These are phyloP conservation scores for Xanthoconium separans DNA, from an alignment of 1,284 basidiomycete genomes.

Conservation along the genomic window DNA sequence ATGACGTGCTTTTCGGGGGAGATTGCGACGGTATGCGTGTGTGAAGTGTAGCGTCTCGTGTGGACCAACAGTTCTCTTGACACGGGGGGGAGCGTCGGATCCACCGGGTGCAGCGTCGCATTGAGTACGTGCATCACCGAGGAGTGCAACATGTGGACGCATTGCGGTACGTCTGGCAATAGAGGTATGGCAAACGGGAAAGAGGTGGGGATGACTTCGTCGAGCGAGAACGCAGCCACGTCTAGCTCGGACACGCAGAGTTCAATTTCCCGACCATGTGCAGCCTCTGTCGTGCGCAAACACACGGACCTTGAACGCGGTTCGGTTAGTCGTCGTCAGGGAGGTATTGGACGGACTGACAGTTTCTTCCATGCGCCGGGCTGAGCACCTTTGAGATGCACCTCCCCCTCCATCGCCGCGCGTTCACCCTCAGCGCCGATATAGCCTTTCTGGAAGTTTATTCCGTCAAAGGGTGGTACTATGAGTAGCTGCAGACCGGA, in stretches of 20 bases:
- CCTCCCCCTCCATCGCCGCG: slow-evolving; percentile 78
- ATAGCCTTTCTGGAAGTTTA: slow-evolving; percentile 78
- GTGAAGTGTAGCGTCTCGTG: slow-evolving; percentile 70
- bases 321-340: slow-evolving; percentile 9
- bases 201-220: slow-evolving; percentile 50
- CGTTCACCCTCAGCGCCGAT: slow-evolving; percentile 75
- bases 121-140: slow-evolving; percentile 64
- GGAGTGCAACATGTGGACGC: slow-evolving; percentile 67
- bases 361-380: slow-evolving; percentile 61
- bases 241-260: slow-evolving; percentile 54
- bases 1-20: slow-evolving; percentile 59
- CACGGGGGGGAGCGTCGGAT: slow-evolving; percentile 40
- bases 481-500: slow-evolving; percentile 59
- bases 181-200: slow-evolving; percentile 78
- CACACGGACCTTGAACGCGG: slow-evolving; percentile 52
- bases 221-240: slow-evolving; percentile 42
- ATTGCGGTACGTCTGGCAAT: slow-evolving; percentile 71
- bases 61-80: slow-evolving; percentile 64
- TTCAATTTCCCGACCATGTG: slow-evolving; percentile 61
- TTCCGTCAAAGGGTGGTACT: slow-evolving; percentile 58
- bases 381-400: slow-evolving; percentile 71
- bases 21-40: slow-evolving; percentile 50
- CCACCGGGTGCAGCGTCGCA: slow-evolving; percentile 58
- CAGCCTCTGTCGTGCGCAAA: slow-evolving; percentile 65
- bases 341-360: slow-evolving; percentile 38